phyloP scores from a whole-genome alignment of 495 filamentous ascomycete species.

The Collariella sp. region DNA sequence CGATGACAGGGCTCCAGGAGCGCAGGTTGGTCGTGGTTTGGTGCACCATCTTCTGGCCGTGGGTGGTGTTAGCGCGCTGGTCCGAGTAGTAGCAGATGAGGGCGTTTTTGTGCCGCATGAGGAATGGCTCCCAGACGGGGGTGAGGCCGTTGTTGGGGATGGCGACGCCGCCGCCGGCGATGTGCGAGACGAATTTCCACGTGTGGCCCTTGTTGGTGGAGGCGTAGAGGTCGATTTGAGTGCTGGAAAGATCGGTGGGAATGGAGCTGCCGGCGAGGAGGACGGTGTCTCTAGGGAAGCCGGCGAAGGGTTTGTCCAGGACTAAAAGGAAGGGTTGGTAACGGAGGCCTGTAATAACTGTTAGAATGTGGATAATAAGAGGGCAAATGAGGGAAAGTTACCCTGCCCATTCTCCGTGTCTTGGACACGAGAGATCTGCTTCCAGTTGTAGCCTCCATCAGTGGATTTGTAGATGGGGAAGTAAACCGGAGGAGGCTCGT shows the following conservation, averaged over 20 bases:
- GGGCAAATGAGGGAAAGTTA: background rate
- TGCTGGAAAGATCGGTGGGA: background rate
- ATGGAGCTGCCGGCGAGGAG: constrained; percentile 3
- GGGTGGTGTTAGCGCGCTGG: constrained; percentile 48
- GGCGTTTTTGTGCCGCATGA: constrained; percentile 47
- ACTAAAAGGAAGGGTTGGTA: background rate
- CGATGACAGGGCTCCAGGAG: constrained; percentile 49
- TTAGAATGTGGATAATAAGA: background rate
- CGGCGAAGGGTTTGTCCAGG: background rate
- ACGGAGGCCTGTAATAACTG: background rate
- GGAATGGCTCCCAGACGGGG: constrained; percentile 64
- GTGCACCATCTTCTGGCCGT: constrained; percentile 61
- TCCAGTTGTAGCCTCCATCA: constrained; percentile 2
- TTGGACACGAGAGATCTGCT: background rate
- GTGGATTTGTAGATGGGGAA: constrained; percentile 5
- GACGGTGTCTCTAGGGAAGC: background rate
- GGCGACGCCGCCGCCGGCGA: constrained; percentile 55
- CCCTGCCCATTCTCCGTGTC: background rate
- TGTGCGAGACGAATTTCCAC: constrained; percentile 58
- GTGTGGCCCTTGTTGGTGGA: constrained; percentile 48
- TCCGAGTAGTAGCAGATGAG: constrained; percentile 62
- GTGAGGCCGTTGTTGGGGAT: constrained; percentile 53
- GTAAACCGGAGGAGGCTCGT: constrained; percentile 1
- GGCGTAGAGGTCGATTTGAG: constrained; percentile 43
- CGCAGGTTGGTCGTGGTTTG: constrained; percentile 49